Base-by-base conservation (phyloP, 352 stramenopile species). In the Globisporangium acanthophoron region DNA sequence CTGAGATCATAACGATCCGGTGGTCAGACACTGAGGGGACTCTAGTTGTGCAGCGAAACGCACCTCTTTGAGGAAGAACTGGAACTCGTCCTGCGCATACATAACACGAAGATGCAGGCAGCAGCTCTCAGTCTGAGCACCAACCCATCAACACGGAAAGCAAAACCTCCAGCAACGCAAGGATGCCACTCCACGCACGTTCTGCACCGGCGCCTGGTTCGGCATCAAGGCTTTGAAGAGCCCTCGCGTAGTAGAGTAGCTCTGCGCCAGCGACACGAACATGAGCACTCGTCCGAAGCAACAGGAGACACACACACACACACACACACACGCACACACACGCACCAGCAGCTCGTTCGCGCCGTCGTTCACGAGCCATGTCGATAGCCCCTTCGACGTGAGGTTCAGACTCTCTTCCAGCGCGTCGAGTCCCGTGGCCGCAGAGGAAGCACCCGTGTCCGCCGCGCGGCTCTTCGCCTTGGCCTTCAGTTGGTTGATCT, bases 311-410 rank as follows among this genome's bases (percentile, higher is more conserved):
- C 3, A 16, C 27, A n/a, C 15, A n/a, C 11, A 47, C 13, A 44
- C 21, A 4, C 20, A 47, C 15, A 21, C 13, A 64, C 20, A 44
- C 8, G 0, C 18, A 8, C 0, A 0, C 3, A 31, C 5, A 41
- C 56, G 18, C 66, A 90, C 78, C 69, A 89, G 63, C 39, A 88
- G 52, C 68, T 89, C 78, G 58, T 91, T 89, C 18, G 79, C 66
- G 52, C 81, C 78, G 8, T 83, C 66, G 56, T 89, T 86, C 49
- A 91, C 81, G 45, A 87, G 48, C 81, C 81, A 91, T 15, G 78
- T 87, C 21, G 81, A 83, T 35, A 89, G 59, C 8, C 81, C 79
- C 37, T 76, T 80, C 3, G 74, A 82, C 49, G 72, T 82, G 13
- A 69, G 61, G 11, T 57, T 46, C 3, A 67, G 40, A 6, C 58